Evolutionary conservation across 202 grass and related monocot species (phyloP).

Genomic region (Setaria viridis): DNA sequence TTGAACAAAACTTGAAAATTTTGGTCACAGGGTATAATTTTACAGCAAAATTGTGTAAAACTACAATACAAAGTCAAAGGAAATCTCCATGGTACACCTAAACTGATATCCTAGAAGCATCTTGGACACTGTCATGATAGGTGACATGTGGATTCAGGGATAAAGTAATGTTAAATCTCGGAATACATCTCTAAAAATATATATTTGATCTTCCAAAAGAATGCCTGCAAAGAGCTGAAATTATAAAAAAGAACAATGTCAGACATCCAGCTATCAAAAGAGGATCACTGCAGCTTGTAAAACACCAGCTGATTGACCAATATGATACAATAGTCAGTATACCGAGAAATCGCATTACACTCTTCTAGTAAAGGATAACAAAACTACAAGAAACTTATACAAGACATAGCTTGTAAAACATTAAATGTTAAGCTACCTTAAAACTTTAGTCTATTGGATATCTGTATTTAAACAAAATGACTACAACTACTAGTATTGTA

Average conservation of each 20-base stretch:
- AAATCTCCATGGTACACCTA: slow-evolving; percentile 32
- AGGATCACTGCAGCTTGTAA: slow-evolving; percentile 21
- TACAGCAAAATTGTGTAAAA: slow-evolving; percentile 43
- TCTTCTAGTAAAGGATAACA: not conserved
- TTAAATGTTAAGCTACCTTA: slow-evolving; percentile 26
- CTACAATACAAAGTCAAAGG: slow-evolving; percentile 40
- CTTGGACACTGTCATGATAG: slow-evolving; percentile 22
- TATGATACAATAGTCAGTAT: not conserved
- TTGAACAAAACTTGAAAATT: slow-evolving; percentile 26
- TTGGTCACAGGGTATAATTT: slow-evolving; percentile 34
- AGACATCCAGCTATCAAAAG: not conserved
- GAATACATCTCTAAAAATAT: slow-evolving; percentile 38
- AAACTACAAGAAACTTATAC: slow-evolving; percentile 8
- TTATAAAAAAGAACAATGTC: slow-evolving; percentile 7
- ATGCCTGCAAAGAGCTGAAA: slow-evolving; percentile 47
- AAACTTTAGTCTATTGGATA: slow-evolving; percentile 36
- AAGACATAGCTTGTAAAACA: slow-evolving; percentile 21
- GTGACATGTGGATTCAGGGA: slow-evolving; percentile 24
- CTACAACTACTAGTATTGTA: not conserved
- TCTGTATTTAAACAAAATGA: slow-evolving; percentile 8
- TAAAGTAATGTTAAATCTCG: slow-evolving; percentile 30
- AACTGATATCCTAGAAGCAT: slow-evolving; percentile 43
- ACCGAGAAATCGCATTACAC: not conserved
- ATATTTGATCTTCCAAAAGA: slow-evolving; percentile 42
- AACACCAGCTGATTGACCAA: not conserved